Evolutionary conservation across 2,329 filamentous ascomycete genomes (phyloP).

Genomic region (Claviceps capensis): DNA sequence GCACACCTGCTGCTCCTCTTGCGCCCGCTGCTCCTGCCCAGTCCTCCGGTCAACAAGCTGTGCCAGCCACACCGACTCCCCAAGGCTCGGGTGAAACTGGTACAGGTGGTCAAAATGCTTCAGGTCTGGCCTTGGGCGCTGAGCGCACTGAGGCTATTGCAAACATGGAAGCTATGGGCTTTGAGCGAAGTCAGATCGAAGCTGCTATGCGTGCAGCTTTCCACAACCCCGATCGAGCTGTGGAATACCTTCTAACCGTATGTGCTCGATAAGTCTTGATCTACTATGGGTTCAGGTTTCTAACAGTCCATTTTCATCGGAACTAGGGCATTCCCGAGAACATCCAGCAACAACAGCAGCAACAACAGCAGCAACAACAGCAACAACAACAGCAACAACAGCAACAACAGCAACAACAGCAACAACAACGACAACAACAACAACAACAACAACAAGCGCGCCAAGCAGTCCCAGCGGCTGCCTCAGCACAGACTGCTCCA

Average conservation of each 20-base stretch:
- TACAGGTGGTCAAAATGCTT: conserved; percentile 40
- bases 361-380: no score
- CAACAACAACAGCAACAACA: no score
- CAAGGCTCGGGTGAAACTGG: conserved; percentile 25
- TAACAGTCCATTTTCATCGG: not conserved
- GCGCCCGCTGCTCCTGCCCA: conserved; percentile 29
- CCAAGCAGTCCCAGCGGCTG: conserved; percentile 27
- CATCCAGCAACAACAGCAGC: conserved; percentile 21
- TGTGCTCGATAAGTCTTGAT: conserved; percentile 20
- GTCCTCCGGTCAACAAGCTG: conserved; percentile 30
- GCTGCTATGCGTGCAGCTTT: conserved; percentile 91
- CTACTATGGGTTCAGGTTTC: not conserved
- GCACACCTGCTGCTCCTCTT: conserved; percentile 49
- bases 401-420: no score
- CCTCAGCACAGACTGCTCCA: conserved; percentile 14
- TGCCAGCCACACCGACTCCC: conserved; percentile 41
- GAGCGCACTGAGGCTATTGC: conserved; percentile 71
- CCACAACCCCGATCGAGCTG: conserved; percentile 92
- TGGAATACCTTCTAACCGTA: conserved; percentile 86
- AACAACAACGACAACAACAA: no score
- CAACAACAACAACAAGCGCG: conserved; percentile 53
- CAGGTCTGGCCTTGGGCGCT: conserved; percentile 72
- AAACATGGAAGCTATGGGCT: conserved; percentile 97
- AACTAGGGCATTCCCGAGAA: conserved; percentile 78
- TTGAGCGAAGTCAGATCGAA: conserved; percentile 76